Percentiles rank a stretch among this genome's conserved stretches.
phyloP scores from a whole-genome alignment of 1,284 basidiomycete species.

The Thecaphora thlaspeos region DNA sequence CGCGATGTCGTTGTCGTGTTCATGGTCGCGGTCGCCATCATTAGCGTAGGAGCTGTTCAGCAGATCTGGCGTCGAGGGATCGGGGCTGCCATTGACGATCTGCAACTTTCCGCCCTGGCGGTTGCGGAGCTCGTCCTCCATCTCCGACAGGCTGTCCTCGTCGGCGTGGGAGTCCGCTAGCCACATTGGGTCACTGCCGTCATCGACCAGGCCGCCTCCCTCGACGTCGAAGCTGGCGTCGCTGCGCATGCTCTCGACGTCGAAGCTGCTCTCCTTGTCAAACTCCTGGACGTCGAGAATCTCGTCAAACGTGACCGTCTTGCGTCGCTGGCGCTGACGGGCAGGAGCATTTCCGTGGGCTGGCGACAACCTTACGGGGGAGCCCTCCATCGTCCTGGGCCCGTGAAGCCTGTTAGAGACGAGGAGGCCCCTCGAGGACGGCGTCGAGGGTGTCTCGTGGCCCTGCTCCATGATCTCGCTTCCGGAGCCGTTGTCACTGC shows the following conservation, averaged over 20 bases:
- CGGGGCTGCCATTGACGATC: conserved; percentile 27
- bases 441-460: not conserved
- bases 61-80: conserved; percentile 1
- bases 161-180: not conserved
- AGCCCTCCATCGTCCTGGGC: conserved; percentile 60
- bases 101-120: conserved; percentile 6
- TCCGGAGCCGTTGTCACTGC: too few species aligned
- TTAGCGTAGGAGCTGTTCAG: not conserved
- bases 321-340: conserved; percentile 34
- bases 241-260: conserved; percentile 28
- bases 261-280: conserved; percentile 51
- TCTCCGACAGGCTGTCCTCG: conserved; percentile 7
- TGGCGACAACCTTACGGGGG: too few species aligned
- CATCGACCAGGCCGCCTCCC: not conserved
- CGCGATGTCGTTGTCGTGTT: conserved; percentile 10
- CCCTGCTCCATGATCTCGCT: not conserved
- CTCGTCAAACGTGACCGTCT: conserved; percentile 80
- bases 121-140: not conserved
- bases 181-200: conserved; percentile 2
- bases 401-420: conserved; percentile 79
- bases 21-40: too few species aligned
- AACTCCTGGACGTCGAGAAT: conserved; percentile 80
- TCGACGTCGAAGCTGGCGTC: conserved; percentile 12
- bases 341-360: too few species aligned
- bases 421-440: conserved; percentile 67